These are phyloP conservation scores for Exophiala xenobiotica DNA, from an alignment of 2,329 filamentous ascomycete species.

Conservation along the genomic window DNA sequence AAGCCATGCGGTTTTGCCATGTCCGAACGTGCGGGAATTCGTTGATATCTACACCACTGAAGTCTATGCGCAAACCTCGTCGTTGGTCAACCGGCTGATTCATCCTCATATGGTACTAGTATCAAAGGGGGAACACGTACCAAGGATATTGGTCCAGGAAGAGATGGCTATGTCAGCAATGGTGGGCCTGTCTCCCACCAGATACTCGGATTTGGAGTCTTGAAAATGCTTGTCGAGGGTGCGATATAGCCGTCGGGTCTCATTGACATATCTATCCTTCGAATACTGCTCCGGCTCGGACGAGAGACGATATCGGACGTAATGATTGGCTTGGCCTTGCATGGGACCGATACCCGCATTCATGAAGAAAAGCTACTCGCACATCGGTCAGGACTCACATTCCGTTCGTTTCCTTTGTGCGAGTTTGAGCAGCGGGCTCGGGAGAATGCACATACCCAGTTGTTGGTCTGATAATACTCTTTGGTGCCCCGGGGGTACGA, in stretches of 20 bases:
- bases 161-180: conserved; percentile 62
- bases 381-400: no score
- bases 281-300: conserved; percentile 70
- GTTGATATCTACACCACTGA: conserved; percentile 15
- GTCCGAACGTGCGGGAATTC: conserved; percentile 26
- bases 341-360: conserved; percentile 79
- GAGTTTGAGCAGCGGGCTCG: neutral
- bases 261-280: conserved; percentile 76
- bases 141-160: conserved; percentile 7
- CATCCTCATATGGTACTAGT: neutral
- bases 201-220: conserved; percentile 47
- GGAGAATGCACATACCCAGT: conserved; percentile 61
- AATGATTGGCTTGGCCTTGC: conserved; percentile 83
- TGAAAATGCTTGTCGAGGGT: conserved; percentile 70
- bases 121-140: neutral
- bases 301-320: conserved; percentile 65
- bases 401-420: no score
- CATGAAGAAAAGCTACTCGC: conserved; percentile 25
- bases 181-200: conserved; percentile 48
- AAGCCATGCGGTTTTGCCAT: conserved; percentile 24
- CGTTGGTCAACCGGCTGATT: neutral
- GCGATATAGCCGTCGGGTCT: conserved; percentile 75
- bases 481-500: conserved; percentile 70
- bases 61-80: neutral
- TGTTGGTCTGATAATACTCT: conserved; percentile 76